These are phyloP conservation scores for Cyclotella distinguenda DNA, from an alignment of 108 stramenopile species.

Conservation along the genomic window DNA sequence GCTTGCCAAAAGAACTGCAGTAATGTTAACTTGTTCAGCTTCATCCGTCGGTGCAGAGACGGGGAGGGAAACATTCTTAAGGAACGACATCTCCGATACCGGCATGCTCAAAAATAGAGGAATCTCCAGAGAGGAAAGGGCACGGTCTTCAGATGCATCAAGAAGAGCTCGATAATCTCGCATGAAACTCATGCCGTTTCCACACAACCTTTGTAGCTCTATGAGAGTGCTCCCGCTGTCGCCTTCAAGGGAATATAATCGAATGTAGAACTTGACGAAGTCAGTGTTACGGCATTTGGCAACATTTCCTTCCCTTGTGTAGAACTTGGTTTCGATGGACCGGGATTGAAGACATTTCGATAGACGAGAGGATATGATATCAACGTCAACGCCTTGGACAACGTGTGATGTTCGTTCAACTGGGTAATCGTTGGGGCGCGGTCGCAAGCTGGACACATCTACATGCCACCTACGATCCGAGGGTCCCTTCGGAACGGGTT, in stretches of 20 bases:
- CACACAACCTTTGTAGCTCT: constrained; percentile 69
- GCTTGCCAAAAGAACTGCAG: constrained; percentile 53
- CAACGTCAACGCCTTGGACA: constrained; percentile 36
- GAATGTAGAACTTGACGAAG: constrained; percentile 67
- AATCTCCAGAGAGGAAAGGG: neutral
- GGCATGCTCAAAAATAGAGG: constrained; percentile 38
- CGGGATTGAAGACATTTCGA: constrained; percentile 52
- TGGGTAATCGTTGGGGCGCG: constrained; percentile 34
- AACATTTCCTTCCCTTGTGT: constrained; percentile 41
- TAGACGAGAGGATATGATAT: constrained; percentile 59
- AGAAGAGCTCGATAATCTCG: constrained; percentile 63
- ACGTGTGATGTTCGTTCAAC: constrained; percentile 59
- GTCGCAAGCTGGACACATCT: constrained; percentile 8
- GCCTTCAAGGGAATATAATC: constrained; percentile 51
- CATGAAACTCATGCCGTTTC: constrained; percentile 64
- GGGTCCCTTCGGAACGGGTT: neutral
- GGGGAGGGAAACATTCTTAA: constrained; percentile 30
- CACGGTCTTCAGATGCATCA: constrained; percentile 55
- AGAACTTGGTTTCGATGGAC: constrained; percentile 67
- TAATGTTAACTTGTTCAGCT: constrained; percentile 41
- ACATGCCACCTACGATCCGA: constrained; percentile 26
- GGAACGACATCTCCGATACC: constrained; percentile 60
- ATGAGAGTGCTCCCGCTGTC: constrained; percentile 58
- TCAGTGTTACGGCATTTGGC: constrained; percentile 70
- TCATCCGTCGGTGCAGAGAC: constrained; percentile 22